A percentile compares a stretch with the other conserved stretches of the same genome.
Conservation (phyloP, 768 basidiomycete genomes). For the Mycena polygramma region DNA sequence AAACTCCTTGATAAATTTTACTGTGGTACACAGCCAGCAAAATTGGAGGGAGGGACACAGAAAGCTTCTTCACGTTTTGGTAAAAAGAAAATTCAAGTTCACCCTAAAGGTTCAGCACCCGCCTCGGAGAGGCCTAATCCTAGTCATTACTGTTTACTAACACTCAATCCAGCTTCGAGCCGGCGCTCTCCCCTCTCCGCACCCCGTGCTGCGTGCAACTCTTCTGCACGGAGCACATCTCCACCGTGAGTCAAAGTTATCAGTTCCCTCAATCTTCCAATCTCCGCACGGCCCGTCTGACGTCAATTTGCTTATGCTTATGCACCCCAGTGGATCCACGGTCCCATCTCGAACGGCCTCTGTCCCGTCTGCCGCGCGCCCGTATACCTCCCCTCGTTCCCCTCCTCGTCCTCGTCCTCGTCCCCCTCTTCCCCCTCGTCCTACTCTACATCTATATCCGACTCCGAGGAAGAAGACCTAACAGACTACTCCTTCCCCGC, state of each 20-base stretch:
- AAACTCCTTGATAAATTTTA: too few species aligned
- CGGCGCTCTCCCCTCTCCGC: conserved; percentile 19
- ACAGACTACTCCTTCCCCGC: conserved; percentile 27
- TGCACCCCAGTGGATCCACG: conserved; percentile 9
- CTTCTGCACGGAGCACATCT: conserved; percentile 29
- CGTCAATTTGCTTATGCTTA: too few species aligned
- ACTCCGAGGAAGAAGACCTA: conserved; percentile 5
- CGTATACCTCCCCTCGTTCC: not conserved
- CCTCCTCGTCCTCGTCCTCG: not conserved
- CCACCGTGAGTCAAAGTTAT: conserved; percentile 20
- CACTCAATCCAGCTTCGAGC: conserved; percentile 21
- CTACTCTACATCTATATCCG: not conserved
- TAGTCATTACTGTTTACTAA: too few species aligned
- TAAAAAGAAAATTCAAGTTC: too few species aligned
- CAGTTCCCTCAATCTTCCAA: not conserved
- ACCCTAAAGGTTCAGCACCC: too few species aligned
- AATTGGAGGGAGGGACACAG: too few species aligned
- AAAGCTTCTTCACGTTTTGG: too few species aligned
- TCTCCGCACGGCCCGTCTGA: not conserved
- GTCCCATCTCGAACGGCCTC: conserved; percentile 9
- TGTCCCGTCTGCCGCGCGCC: conserved; percentile 5
- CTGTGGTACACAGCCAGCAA: too few species aligned
- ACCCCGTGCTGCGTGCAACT: conserved; percentile 21
- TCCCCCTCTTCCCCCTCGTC: too few species aligned
- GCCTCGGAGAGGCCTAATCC: too few species aligned